Conservation (phyloP, 805 yeast species). For the Maudiozyma serrabonitensis region DNA sequence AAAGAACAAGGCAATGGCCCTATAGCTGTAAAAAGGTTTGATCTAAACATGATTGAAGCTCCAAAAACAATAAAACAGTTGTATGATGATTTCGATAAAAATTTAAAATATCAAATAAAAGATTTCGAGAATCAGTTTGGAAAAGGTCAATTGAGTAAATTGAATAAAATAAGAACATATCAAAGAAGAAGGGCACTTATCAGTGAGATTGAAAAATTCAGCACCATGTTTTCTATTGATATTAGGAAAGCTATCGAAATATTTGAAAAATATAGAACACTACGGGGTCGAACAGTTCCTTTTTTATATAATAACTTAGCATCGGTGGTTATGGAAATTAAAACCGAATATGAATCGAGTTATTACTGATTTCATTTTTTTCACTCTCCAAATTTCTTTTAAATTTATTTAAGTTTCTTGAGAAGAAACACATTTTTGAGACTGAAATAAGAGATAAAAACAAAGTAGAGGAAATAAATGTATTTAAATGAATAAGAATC, state of each 20-base stretch:
- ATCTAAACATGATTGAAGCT: slow-evolving; percentile 25
- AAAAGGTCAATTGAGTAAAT: slow-evolving; percentile 19
- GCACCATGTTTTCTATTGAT: slow-evolving; percentile 18
- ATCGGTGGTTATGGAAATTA: slow-evolving; percentile 20
- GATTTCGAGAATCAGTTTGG: slow-evolving; percentile 28
- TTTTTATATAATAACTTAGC: slow-evolving; percentile 31
- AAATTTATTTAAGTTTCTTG: too few species aligned
- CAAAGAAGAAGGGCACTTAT: slow-evolving; percentile 32
- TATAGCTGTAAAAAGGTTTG: slow-evolving; percentile 5
- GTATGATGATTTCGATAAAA: slow-evolving; percentile 27
- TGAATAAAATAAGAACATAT: slow-evolving; percentile 31
- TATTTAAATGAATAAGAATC: too few species aligned
- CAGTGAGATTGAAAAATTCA: slow-evolving; percentile 29
- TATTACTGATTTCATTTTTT: background rate
- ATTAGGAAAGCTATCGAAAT: slow-evolving; percentile 23
- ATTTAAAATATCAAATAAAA: slow-evolving; percentile 28
- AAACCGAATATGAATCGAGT: background rate
- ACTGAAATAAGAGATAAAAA: too few species aligned
- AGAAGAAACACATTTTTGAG: too few species aligned
- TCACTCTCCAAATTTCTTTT: background rate
- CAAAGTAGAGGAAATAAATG: too few species aligned
- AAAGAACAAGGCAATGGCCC: background rate
- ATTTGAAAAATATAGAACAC: slow-evolving; percentile 26
- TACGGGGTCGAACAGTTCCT: slow-evolving; percentile 29
- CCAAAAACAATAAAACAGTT: slow-evolving; percentile 27